These are phyloP conservation scores for Suillus decipiens DNA, from an alignment of 768 basidiomycete species.

Conservation along the genomic window DNA sequence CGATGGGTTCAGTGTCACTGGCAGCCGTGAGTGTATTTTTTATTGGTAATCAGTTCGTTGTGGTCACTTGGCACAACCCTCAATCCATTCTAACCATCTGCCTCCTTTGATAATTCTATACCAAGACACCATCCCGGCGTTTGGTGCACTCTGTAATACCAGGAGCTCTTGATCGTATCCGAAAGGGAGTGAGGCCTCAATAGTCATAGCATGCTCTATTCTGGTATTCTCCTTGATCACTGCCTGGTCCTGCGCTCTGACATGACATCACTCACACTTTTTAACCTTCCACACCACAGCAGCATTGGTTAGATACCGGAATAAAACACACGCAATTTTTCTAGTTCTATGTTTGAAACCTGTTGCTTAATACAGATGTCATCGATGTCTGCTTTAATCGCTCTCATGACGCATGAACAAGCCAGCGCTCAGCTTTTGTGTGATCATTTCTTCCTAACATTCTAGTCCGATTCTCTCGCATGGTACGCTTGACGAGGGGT, in stretches of 20 bases:
- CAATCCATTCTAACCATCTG: no score
- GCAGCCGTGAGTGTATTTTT: no score
- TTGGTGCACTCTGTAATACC: no score
- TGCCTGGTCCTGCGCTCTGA: background rate
- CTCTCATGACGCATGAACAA: background rate
- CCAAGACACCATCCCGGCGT: no score
- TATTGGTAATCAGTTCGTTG: no score
- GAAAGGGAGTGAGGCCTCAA: no score
- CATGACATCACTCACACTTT: background rate
- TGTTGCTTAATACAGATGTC: background rate
- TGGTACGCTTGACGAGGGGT: background rate
- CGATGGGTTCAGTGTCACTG: no score
- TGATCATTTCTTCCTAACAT: background rate
- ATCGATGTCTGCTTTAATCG: background rate
- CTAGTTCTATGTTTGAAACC: background rate
- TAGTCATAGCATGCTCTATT: no score
- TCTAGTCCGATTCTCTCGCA: background rate
- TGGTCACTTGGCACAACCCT: no score
- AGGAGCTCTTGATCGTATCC: no score
- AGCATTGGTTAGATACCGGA: background rate
- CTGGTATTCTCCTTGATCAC: background rate
- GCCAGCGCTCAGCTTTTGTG: background rate
- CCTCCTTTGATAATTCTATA: no score
- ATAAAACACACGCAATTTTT: background rate
- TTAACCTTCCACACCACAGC: background rate